Conservation (phyloP, 805 yeast genomes). For the Candida morakotiae region DNA sequence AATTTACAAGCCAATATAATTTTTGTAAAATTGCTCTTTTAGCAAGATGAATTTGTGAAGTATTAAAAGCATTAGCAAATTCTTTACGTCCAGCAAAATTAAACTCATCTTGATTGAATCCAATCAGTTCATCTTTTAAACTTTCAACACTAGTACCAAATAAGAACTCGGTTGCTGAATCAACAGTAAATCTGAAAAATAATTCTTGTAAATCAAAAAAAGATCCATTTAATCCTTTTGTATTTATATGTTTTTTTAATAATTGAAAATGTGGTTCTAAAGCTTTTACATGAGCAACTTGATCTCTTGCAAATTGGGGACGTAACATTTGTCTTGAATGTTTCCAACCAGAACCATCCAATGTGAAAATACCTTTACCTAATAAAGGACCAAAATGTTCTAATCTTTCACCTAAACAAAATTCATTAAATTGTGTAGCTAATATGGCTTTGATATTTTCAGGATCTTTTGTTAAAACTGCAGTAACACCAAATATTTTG, state of each 20-base stretch:
- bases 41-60: conserved; percentile 28
- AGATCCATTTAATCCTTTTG: conserved; percentile 13
- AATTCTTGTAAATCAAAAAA: conserved; percentile 30
- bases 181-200: conserved; percentile 33
- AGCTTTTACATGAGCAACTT: conserved; percentile 27
- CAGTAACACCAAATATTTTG: conserved; percentile 9
- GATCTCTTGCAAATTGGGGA: conserved; percentile 37
- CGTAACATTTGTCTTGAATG: conserved; percentile 32
- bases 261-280: conserved; percentile 28
- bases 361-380: conserved; percentile 37
- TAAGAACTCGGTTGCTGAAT: conserved; percentile 37
- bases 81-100: conserved; percentile 19
- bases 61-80: conserved; percentile 29
- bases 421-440: conserved; percentile 33
- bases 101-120: conserved; percentile 12
- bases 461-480: conserved; percentile 28
- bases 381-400: conserved; percentile 26
- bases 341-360: conserved; percentile 36
- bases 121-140: conserved; percentile 21
- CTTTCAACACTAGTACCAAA: conserved; percentile 33
- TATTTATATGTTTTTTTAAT: conserved; percentile 19
- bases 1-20: conserved; percentile 23
- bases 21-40: conserved; percentile 28
- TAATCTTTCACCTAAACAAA: conserved; percentile 29
- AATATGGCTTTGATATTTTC: conserved; percentile 34